These are phyloP conservation scores for Haplographium delicatum DNA, from an alignment of 495 filamentous ascomycete species.

Conservation along the genomic window DNA sequence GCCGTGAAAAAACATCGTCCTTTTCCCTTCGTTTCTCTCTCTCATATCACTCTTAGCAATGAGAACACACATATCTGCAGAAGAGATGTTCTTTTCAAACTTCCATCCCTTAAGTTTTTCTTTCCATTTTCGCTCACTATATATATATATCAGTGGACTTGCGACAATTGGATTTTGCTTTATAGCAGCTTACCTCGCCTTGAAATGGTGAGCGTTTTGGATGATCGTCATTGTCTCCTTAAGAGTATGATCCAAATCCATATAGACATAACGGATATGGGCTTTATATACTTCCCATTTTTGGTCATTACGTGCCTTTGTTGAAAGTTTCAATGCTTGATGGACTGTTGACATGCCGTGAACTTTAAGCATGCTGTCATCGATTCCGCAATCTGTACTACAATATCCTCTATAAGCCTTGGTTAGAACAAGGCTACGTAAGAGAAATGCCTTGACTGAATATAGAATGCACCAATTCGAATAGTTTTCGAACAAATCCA, in stretches of 20 bases:
- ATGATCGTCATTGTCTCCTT: not conserved
- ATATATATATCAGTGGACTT: not conserved
- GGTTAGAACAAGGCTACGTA: no score
- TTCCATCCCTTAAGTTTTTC: constrained; percentile 7
- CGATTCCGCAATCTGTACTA: no score
- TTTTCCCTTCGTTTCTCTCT: not conserved
- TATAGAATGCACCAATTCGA: no score
- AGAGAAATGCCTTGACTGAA: no score
- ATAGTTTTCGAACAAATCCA: no score
- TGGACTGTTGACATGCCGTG: not conserved
- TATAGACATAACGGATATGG: not conserved
- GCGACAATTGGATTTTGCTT: not conserved
- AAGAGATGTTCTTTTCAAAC: constrained; percentile 4
- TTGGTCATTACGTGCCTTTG: not conserved
- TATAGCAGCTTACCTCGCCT: not conserved
- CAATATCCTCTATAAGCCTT: no score
- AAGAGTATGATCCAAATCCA: not conserved
- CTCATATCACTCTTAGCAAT: constrained; percentile 1
- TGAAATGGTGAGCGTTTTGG: not conserved
- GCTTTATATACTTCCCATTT: constrained; percentile 8
- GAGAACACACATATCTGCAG: not conserved
- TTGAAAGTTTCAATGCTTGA: not conserved
- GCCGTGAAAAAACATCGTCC: constrained; percentile 5
- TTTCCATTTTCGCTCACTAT: constrained; percentile 10
- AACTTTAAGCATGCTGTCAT: not conserved